Percentiles rank a stretch among this genome's conserved stretches.
phyloP scores from a whole-genome alignment of 768 basidiomycete species.

The Kockovaella imperatae region DNA sequence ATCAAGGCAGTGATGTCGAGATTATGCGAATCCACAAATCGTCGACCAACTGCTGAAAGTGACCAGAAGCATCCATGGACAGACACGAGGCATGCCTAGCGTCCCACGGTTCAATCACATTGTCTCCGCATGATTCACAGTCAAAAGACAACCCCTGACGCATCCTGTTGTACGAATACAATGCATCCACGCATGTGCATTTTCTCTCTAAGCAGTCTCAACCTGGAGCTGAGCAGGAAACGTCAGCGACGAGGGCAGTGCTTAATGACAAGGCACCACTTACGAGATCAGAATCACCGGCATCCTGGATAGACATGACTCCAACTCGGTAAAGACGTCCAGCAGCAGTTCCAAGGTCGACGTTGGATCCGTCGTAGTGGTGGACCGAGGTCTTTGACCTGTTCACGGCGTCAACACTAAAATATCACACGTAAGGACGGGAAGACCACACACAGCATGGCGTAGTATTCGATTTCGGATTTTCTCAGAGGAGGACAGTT shows the following conservation, averaged over 20 bases:
- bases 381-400: slow-evolving; percentile 93
- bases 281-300: slow-evolving; percentile 85
- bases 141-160: no score
- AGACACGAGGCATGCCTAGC: background rate
- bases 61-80: background rate
- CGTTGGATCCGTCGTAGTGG: slow-evolving; percentile 95
- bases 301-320: slow-evolving; percentile 94
- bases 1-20: slow-evolving; percentile 19
- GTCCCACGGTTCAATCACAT: background rate
- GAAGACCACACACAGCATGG: slow-evolving; percentile 60
- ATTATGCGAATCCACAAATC: slow-evolving; percentile 18
- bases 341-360: slow-evolving; percentile 95
- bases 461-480: slow-evolving; percentile 99
- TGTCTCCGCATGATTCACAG: no score
- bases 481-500: slow-evolving; percentile 99
- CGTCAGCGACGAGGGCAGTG: slow-evolving; percentile 2
- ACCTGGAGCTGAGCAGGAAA: slow-evolving; percentile 22
- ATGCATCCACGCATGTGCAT: slow-evolving; percentile 34
- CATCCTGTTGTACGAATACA: slow-evolving; percentile 30
- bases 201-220: slow-evolving; percentile 38
- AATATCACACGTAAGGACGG: background rate
- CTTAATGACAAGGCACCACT: slow-evolving; percentile 9
- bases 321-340: slow-evolving; percentile 99
- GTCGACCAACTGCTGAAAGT: background rate
- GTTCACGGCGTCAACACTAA: background rate